Conservation (phyloP, 768 basidiomycete species). For the Leccinum longicurvipes region DNA sequence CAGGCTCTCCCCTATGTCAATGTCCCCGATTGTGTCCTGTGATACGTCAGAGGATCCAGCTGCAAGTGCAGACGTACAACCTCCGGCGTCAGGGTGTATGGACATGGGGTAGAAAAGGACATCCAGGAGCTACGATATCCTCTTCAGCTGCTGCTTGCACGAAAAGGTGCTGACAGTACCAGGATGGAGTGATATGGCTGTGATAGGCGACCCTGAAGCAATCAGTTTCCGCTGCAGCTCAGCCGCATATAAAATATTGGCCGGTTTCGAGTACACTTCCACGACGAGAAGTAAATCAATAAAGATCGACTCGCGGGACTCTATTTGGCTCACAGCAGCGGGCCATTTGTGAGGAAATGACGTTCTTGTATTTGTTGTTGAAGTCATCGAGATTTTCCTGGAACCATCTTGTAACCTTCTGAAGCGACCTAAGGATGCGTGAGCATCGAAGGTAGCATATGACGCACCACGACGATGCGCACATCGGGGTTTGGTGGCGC, state of each 20-base stretch:
- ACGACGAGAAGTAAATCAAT: background rate
- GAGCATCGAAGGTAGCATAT: background rate
- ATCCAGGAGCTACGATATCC: constrained; percentile 21
- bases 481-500: constrained; percentile 49
- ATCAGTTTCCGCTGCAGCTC: constrained; percentile 46
- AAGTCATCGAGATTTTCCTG: constrained; percentile 31
- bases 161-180: constrained; percentile 33
- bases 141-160: constrained; percentile 14
- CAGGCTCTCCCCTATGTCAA: constrained; percentile 76
- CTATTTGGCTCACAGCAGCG: constrained; percentile 33
- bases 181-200: constrained; percentile 28
- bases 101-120: constrained; percentile 18
- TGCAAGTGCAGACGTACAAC: constrained; percentile 27
- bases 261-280: constrained; percentile 50
- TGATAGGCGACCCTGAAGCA: constrained; percentile 26
- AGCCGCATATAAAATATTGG: constrained; percentile 45
- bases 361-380: constrained; percentile 33
- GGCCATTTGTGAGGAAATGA: constrained; percentile 13
- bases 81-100: constrained; percentile 21
- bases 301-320: rapidly evolving
- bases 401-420: constrained; percentile 20
- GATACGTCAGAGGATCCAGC: constrained; percentile 27
- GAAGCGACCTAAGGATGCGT: constrained; percentile 32
- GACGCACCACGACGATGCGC: constrained; percentile 53
- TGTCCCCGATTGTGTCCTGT: constrained; percentile 38